These are phyloP conservation scores for Begonia masoniana DNA, from an alignment of 306 rosid genomes.

Conservation along the genomic window DNA sequence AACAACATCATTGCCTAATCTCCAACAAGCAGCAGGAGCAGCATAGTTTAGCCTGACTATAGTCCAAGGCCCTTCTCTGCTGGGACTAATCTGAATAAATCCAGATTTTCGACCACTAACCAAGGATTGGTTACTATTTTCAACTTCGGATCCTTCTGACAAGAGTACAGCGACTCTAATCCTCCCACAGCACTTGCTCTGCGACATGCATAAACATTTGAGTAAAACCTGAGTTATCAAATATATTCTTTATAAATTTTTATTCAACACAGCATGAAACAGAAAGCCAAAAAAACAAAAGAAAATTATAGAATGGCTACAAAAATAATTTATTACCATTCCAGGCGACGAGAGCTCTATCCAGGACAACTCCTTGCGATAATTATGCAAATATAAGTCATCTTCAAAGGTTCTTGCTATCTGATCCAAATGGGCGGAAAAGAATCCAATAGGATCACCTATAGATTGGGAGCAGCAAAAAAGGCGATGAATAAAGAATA, in stretches of 20 bases:
- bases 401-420: constrained; percentile 42
- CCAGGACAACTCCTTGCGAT: constrained; percentile 33
- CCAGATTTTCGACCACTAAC: constrained; percentile 42
- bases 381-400: constrained; percentile 23
- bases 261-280: not conserved
- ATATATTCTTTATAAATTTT: not conserved
- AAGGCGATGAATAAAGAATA: constrained; percentile 1
- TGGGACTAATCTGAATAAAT: constrained; percentile 89
- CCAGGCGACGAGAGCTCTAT: constrained; percentile 39
- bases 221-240: not conserved
- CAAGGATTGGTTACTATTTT: constrained; percentile 24
- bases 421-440: constrained; percentile 61
- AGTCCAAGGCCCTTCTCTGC: constrained; percentile 96
- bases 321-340: constrained; percentile 2
- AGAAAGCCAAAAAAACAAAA: constrained; percentile 4
- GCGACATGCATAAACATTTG: constrained; percentile 7
- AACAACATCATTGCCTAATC: constrained; percentile 79
- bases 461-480: constrained; percentile 13
- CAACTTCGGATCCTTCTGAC: constrained; percentile 39
- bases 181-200: constrained; percentile 35
- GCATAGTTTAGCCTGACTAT: constrained; percentile 93
- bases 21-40: constrained; percentile 95
- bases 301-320: not conserved
- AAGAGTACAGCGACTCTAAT: constrained; percentile 52
- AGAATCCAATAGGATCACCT: constrained; percentile 75